A percentile compares a stretch with the other conserved stretches of the same genome.
Evolutionary conservation across 179 eudicot species (phyloP).

Genomic region (Beta macrorhiza): DNA sequence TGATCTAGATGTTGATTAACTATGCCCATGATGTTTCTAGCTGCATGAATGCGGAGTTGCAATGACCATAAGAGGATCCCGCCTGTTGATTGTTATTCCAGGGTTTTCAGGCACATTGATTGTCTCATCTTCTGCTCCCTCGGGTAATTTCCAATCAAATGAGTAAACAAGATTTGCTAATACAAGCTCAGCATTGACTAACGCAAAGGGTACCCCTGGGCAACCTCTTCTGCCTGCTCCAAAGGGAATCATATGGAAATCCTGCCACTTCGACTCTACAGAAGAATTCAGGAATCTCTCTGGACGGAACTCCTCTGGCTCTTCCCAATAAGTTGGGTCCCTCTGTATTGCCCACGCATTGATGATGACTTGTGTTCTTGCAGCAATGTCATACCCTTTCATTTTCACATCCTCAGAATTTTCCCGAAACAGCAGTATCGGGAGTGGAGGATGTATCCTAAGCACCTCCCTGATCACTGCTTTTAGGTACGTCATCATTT

Average conservation of each 20-base stretch:
- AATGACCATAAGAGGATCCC: slow-evolving; percentile 31
- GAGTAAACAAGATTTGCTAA: slow-evolving; percentile 36
- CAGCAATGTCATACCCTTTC: slow-evolving; percentile 42
- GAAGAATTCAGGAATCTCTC: slow-evolving; percentile 30
- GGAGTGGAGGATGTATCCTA: slow-evolving; percentile 49
- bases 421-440: slow-evolving; percentile 39
- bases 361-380: slow-evolving; percentile 34
- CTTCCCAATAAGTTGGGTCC: slow-evolving; percentile 47
- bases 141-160: slow-evolving; percentile 43
- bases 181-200: slow-evolving; percentile 22
- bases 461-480: slow-evolving; percentile 50
- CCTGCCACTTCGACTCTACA: slow-evolving; percentile 41
- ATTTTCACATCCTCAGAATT: slow-evolving; percentile 35
- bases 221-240: slow-evolving; percentile 55
- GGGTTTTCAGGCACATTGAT: slow-evolving; percentile 32
- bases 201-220: slow-evolving; percentile 41
- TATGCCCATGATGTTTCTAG: background rate
- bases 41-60: slow-evolving; percentile 25
- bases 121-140: slow-evolving; percentile 26
- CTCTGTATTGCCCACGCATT: slow-evolving; percentile 58
- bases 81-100: slow-evolving; percentile 33
- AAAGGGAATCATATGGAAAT: slow-evolving; percentile 47
- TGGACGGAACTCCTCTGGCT: slow-evolving; percentile 38
- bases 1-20: too few relatives aligned
- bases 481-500: slow-evolving; percentile 40